Base-by-base conservation (phyloP, 2,329 filamentous ascomycete genomes). In the Fusarium musae region DNA sequence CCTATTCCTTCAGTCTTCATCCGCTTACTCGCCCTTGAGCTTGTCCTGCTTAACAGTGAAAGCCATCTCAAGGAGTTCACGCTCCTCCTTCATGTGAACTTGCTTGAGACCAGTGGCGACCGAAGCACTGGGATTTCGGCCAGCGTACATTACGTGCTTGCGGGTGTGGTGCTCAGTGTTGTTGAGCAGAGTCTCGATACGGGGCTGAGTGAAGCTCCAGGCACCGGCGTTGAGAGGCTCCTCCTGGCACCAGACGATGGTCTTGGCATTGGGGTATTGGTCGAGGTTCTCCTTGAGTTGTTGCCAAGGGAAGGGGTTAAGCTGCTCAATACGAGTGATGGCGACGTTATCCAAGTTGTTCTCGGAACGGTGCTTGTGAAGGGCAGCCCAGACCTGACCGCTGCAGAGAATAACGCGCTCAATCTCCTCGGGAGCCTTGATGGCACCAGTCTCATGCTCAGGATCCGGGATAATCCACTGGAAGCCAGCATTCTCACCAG, bases 221-320 rank as follows among this genome's bases (percentile, higher is more conserved):
- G 94, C 94, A 83, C 96, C 96, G 13, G 96, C 96, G 82, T 99
- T 99, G 68, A 99, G 90, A 37, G 96, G 96, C 87, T 99, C 96
- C 84, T 99, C 96, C 85, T 99, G 96, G 77, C 91, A 92, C 95
- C 95, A 99, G 73, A 99, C 95, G 76, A 99, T 95, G 74, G 95
- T 96, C 89, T 98, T 94, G 78, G 96, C 96, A 84, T 99, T 99
- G 82, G 95, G 94, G 87, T 99, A 99, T 83, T 87, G 91, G 87
- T 99, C 96, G 61, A 99, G 89, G 87, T 98, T 98, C 84, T 98
- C 96, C 87, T 93, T 94, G 62, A 99, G 90, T 84, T 96, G 95
- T 78, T 95, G 92, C 96, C 96, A 99, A 58, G 96, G 96, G 93
- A 99, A 99, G 79, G 96, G 96, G 87, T 99, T 95, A 69, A 99